Base-by-base conservation (phyloP, 129 eudicot species). In the Daucus carota region DNA sequence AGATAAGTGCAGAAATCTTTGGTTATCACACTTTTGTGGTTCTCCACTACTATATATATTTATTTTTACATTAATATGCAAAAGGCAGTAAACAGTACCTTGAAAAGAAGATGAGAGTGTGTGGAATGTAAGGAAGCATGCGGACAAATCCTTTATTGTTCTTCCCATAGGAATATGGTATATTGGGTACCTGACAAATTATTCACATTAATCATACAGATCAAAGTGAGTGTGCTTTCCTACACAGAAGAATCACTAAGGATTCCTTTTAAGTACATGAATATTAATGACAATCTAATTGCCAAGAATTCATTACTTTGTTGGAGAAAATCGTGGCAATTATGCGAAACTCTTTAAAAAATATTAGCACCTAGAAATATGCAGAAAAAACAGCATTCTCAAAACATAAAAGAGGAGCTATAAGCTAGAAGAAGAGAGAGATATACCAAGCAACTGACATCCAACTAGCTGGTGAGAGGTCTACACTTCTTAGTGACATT, bases 91-190 rank as follows among this genome's bases (percentile, higher is more conserved):
- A 5, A 57, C 14, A 9, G 31, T 63, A 90, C 98, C 98, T 93
- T 91, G 90, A 77, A 93, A 93, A 59, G 98, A 93, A 46, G 98
- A 93, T 47, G 98, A 93, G 67, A 93, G 92, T 24, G 98, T 93
- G 87, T 93, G 98, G 87, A 86, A 93, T 34, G 98, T 84, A 73
- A 93, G 92, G 65, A 93, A 93, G 87, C 98, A 89, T 54, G 98
- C 83, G 47, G 94, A 88, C 87, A 93, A 84, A 87, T 89, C 98
- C 78, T 87, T 93, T 62, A 87, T 89, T 59, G 98, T 93, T 86
- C 93, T 85, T 43, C 96, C 97, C 88, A 88, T 89, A 16, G 98
- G 98, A 76, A 93, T 93, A 83, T 91, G 98, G 81, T 93, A 93
- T 57, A 93, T 93, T 18, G 98, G 98, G 82, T 93, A 93, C 98